Base-by-base conservation (phyloP, 495 filamentous ascomycete species). In the Gamarada debralockiae region DNA sequence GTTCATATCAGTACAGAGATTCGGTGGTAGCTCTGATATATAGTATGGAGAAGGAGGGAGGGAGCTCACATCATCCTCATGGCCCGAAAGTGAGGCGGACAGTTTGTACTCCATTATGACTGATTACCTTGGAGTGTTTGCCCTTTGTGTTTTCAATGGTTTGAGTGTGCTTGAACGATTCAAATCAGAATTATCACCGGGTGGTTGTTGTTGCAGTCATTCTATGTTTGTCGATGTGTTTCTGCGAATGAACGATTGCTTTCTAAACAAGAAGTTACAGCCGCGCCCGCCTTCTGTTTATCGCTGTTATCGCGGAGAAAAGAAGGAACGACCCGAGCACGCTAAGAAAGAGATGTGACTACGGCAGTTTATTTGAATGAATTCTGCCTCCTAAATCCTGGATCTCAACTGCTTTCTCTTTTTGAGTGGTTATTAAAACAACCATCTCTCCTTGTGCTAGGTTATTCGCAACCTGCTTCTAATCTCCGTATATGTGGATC, bases 41-140 rank as follows among this genome's bases (percentile, higher is more conserved):
- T 27, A 14, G 12, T 8, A 24, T 13, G 42, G 18, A 3, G n/a
- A 23, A 20, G 5, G 25, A 33, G 58, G 53, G 56, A 52, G 43
- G 50, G 45, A 53, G 65, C 83, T 76, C 78, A 92, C 89, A 82
- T 95, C 90, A 66, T 87, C 84, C 61, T 86, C 80, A 59, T 95
- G 90, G 62, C 82, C 89, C 63, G 81, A 75, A 41, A 95, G 75
- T 65, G 86, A 80, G 60, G 90, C 86, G 51, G 90, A 88, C 59
- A 95, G 82, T 76, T 88, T 92, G 77, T 84, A 95, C 64, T 75
- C 71, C 20, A 68, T 56, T 75, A 78, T 79, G 51, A 47, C 58
- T 31, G 25, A 21, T 15, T 27, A 20, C 5, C 34, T 25, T 44
- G 22, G 9, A 3, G 3, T 21, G 40, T 8, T 4, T 10, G 27